phyloP scores from a whole-genome alignment of 805 yeast genomes.

The Saturnispora dispora region DNA sequence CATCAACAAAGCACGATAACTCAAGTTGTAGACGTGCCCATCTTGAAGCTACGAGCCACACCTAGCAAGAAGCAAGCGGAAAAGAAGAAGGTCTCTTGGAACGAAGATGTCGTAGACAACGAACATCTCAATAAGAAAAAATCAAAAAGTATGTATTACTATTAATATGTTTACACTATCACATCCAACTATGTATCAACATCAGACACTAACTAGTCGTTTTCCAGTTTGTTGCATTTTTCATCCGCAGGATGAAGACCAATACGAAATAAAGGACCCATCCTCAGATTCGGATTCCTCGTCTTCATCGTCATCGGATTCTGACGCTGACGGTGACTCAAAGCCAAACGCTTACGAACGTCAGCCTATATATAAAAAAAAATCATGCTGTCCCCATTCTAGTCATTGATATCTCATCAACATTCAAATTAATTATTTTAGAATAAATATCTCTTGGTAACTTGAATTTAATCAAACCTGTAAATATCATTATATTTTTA shows the following conservation, averaged over 20 bases:
- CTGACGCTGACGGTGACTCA: conserved; percentile 20
- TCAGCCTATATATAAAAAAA: conserved; percentile 56
- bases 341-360: conserved; percentile 78
- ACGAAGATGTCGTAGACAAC: conserved; percentile 79
- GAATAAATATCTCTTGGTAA: conserved; percentile 84
- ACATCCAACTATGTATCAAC: neutral
- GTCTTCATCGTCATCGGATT: conserved; percentile 15
- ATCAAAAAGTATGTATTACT: conserved; percentile 47
- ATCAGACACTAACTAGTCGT: conserved; percentile 10
- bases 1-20: neutral
- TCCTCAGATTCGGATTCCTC: conserved; percentile 17
- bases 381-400: conserved; percentile 12
- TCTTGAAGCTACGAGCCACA: conserved; percentile 16
- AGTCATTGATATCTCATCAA: neutral
- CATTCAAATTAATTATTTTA: conserved; percentile 2
- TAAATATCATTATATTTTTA: conserved; percentile 84
- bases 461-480: conserved; percentile 88
- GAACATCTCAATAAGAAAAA: conserved; percentile 84
- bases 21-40: conserved; percentile 13
- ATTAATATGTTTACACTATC: neutral
- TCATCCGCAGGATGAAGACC: conserved; percentile 62
- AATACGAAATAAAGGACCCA: conserved; percentile 23
- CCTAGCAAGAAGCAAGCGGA: conserved; percentile 5
- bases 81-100: conserved; percentile 66
- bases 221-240: conserved; percentile 65